These are phyloP conservation scores for Podila clonocystis DNA, from an alignment of 192 early-diverging fungal genomes.

Conservation along the genomic window DNA sequence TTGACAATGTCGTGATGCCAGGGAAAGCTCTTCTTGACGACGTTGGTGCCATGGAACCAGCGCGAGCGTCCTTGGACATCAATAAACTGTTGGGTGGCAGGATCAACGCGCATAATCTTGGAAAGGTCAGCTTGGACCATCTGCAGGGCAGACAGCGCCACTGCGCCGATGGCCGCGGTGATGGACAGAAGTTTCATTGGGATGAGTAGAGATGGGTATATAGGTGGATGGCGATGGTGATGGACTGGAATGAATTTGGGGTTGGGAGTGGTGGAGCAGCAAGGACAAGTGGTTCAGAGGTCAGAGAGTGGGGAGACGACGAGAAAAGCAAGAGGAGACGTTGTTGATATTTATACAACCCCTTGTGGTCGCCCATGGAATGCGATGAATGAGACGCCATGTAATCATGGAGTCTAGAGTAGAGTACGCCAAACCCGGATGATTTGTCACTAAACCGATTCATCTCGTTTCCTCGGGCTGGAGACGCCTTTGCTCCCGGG, in stretches of 20 bases:
- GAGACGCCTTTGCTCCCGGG: too few relatives aligned
- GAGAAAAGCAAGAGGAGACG: neutral
- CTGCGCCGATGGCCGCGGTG: slow-evolving; percentile 14
- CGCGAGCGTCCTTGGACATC: slow-evolving; percentile 61
- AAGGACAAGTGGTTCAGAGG: neutral
- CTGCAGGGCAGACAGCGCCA: slow-evolving; percentile 2
- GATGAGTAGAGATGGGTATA: neutral
- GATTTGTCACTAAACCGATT: too few relatives aligned
- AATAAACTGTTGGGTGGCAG: slow-evolving; percentile 47
- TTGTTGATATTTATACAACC: neutral
- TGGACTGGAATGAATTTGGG: neutral
- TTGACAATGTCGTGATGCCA: slow-evolving; percentile 51
- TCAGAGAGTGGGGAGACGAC: neutral
- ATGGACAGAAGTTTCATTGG: slow-evolving; percentile 31
- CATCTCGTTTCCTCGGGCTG: too few relatives aligned
- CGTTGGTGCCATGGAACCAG: slow-evolving; percentile 68
- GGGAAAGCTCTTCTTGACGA: slow-evolving; percentile 65
- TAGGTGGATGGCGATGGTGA: neutral
- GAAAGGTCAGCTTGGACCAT: slow-evolving; percentile 38
- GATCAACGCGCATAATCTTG: slow-evolving; percentile 57
- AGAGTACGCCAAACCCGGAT: too few relatives aligned
- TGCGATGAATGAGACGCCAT: neutral
- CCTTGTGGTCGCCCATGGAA: neutral
- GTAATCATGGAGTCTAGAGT: too few relatives aligned
- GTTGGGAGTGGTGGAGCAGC: neutral